Base-by-base conservation (phyloP, 169 alveolate species). In the Plasmodium chabaudi region DNA sequence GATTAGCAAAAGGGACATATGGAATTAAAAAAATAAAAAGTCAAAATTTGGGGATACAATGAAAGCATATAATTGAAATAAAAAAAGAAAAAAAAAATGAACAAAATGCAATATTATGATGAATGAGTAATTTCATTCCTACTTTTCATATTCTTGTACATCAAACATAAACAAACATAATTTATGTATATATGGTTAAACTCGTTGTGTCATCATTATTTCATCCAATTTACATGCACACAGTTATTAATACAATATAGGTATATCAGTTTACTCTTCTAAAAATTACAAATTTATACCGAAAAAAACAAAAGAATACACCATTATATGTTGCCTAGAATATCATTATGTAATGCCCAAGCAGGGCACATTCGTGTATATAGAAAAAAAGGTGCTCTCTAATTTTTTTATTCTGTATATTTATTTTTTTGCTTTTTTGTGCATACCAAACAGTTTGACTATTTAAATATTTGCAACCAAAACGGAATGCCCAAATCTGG, bases 401-500 rank as follows among this genome's bases (percentile, higher is more conserved):
- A 34, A 34, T 34, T 27, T 46, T 19, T 23, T 19, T 42, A 5
- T 7, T 21, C 57, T 49, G 1, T 15, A 23, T 13, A 42, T 25
- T 51, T 42, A 6, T 55, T 6, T 39, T 55, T 27, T 19, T 53
- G 39, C n/a, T 65, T 21, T 65, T 0, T 44, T 46, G 34, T 68
- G 34, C 19, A 46, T 6, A 3, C 5, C 42, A 34, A 34, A 34
- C 7, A 0, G 42, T 34, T 34, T 34, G 42, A 34, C 4, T 34
- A 34, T 34, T 7, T 61, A 17, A 9, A 94, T 73, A 65, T 94
- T 93, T 27, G 94, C 93, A 49, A 86, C 68, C 23, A 92, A 72
- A 9, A 93, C 91, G 42, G 94, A 89, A 64, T 94, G 96, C 9
- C 95, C 96, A 74, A 92, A 94, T 61, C 96, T 53, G n/a, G 96